phyloP scores from a whole-genome alignment of 2,329 filamentous ascomycete species.

The Cryphonectria japonica region DNA sequence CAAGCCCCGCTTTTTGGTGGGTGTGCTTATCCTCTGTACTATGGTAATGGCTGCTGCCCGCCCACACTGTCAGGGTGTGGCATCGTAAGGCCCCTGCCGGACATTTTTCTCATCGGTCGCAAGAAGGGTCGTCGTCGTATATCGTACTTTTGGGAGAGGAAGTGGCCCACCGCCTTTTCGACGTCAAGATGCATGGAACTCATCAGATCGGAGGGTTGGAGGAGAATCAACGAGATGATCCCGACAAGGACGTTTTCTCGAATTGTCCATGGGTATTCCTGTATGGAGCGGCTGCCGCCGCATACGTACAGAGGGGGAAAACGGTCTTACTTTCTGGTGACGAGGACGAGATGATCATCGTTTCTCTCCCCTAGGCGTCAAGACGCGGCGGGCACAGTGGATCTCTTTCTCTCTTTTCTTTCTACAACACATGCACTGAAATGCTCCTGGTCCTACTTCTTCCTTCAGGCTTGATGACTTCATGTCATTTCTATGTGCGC shows the following conservation, averaged over 20 bases:
- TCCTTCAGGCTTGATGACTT: background rate
- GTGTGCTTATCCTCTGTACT: background rate
- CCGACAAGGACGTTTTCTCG: background rate
- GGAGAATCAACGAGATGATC: background rate
- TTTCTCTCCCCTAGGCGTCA: background rate
- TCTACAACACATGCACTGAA: no score
- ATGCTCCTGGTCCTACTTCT: no score
- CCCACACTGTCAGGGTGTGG: background rate
- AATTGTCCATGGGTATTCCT: background rate
- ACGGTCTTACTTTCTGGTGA: background rate
- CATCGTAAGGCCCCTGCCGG: background rate
- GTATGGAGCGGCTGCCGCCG: background rate
- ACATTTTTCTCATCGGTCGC: background rate
- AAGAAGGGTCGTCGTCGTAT: background rate
- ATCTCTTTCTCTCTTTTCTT: no score
- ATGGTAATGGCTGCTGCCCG: background rate
- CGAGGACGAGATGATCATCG: background rate
- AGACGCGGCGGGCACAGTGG: background rate
- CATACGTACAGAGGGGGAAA: background rate
- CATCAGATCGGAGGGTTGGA: background rate
- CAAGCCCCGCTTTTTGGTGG: background rate
- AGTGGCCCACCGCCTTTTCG: conserved; percentile 25
- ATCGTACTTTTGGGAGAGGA: background rate
- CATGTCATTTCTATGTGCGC: no score
- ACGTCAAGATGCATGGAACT: conserved; percentile 27